Base-by-base conservation (phyloP, 2,329 filamentous ascomycete species). In the Pseudocercospora macadamiae region DNA sequence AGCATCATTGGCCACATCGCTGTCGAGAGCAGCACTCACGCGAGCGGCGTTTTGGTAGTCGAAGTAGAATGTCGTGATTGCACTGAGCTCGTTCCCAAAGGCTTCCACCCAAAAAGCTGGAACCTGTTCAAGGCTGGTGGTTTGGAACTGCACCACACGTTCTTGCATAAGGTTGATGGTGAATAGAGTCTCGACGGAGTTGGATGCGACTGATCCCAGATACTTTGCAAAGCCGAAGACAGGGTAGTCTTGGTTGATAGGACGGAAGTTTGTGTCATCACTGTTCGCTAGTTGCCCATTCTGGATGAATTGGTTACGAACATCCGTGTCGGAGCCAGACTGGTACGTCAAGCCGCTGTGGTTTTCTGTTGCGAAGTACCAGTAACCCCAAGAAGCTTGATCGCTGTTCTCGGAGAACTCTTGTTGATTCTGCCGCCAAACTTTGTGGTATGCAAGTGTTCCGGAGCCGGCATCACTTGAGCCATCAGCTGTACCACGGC, bases 381-480 rank as follows among this genome's bases (percentile, higher is more conserved):
- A 80, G 55, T 79, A 76, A 4, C 82, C 82, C 78, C 80, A 84
- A 64, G 83, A 77, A 9, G 76, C 78, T 55, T 80, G 79, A 52
- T 83, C 76, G 36, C 68, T 73, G 36, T 72, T 65, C 61, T 84
- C 80, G 1, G 74, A 76, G 63, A 82, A 83, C 3, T 73, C 67
- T 14, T 77, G 69, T 54, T 81, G 80, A 10, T 74, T 73, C 61
- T 81, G 78, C 54, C 78, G 77, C 66, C 75, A 78, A 12, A 80
- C 71, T 54, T 82, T 82, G 75, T 91, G 88, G 68, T 88, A 90
- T 4, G 81, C 79, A 34, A 90, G 76, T 45, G 62, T 54, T 16
- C 59, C 61, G 23, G 57, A 34, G 23, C 57, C 53, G 37, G 55
- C 44, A 25, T 48, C 25, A 21, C 59, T 59, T 54, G 37, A 64